phyloP scores from a whole-genome alignment of 768 basidiomycete species.

The Phaeolepiota aurea region DNA sequence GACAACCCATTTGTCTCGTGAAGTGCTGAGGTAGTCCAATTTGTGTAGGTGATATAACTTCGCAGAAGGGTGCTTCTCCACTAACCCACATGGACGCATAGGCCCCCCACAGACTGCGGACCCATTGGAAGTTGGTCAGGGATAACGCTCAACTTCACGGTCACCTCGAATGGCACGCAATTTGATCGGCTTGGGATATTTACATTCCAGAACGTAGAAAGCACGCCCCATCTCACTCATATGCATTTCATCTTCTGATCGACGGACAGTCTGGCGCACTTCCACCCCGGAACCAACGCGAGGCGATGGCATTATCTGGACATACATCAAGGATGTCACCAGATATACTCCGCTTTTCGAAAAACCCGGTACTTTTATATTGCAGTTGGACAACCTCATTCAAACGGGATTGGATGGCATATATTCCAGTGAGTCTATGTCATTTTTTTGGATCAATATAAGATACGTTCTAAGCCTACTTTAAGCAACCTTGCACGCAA shows the following conservation, averaged over 20 bases:
- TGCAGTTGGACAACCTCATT: constrained; percentile 67
- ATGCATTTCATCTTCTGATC: not conserved
- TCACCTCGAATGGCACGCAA: constrained; percentile 71
- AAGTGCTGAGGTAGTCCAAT: constrained; percentile 59
- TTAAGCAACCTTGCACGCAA: constrained; percentile 59
- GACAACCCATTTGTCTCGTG: not conserved
- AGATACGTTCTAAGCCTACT: not conserved
- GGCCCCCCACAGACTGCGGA: constrained; percentile 70
- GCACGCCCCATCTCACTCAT: constrained; percentile 24
- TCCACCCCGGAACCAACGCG: constrained; percentile 70
- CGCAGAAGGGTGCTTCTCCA: too few species aligned
- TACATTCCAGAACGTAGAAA: constrained; percentile 73
- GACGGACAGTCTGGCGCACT: constrained; percentile 59
- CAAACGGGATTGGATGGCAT: constrained; percentile 50
- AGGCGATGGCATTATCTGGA: constrained; percentile 71
- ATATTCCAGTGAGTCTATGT: constrained; percentile 48
- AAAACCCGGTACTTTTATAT: constrained; percentile 57
- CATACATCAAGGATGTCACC: constrained; percentile 68
- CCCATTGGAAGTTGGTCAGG: constrained; percentile 65
- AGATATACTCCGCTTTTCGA: constrained; percentile 65
- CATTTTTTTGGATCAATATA: not conserved
- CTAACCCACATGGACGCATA: too few species aligned
- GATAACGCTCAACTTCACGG: constrained; percentile 69
- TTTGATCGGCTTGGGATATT: constrained; percentile 68
- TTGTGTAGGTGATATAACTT: constrained; percentile 31